These are phyloP conservation scores for Bisporella sp. DNA, from an alignment of 2,329 filamentous ascomycete genomes.

Conservation along the genomic window DNA sequence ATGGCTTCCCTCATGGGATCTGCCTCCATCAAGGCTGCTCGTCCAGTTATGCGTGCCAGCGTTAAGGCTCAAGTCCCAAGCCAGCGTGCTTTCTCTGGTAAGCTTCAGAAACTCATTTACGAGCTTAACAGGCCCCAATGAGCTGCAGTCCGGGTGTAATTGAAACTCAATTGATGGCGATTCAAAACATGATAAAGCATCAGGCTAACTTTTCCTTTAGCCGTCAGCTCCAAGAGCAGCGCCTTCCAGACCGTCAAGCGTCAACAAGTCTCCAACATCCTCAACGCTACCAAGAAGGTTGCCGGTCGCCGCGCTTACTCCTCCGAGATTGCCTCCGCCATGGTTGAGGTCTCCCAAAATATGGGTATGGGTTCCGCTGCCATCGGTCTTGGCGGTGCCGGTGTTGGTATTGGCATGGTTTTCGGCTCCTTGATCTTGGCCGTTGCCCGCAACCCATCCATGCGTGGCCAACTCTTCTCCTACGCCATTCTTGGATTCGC, in stretches of 20 bases:
- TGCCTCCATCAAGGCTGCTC: conserved; percentile 62
- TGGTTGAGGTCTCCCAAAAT: conserved; percentile 89
- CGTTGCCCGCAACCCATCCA: conserved; percentile 89
- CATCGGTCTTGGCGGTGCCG: conserved; percentile 86
- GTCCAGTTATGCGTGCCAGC: conserved; percentile 63
- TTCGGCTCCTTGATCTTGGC: conserved; percentile 84
- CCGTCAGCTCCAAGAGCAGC: conserved; percentile 14
- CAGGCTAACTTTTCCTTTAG: conserved; percentile 1
- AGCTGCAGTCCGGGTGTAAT: too few relatives aligned
- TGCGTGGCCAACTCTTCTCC: conserved; percentile 92
- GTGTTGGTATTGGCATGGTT: conserved; percentile 93
- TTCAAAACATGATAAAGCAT: too few relatives aligned
- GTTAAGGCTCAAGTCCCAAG: conserved; percentile 48
- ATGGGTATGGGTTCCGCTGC: conserved; percentile 82
- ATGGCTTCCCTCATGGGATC: conserved; percentile 64
- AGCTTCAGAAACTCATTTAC: conserved; percentile 23
- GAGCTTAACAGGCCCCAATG: too few relatives aligned
- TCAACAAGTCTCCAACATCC: conserved; percentile 59
- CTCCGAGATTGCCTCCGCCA: conserved; percentile 80
- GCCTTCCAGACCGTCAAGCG: conserved; percentile 50
- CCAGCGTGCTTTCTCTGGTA: conserved; percentile 73
- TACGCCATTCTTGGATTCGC: conserved; percentile 95
- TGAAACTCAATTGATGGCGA: too few relatives aligned
- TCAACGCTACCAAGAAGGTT: conserved; percentile 42
- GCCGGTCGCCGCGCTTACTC: conserved; percentile 71